Conservation (phyloP, 2,329 filamentous ascomycete genomes). For the Aspergillus puulaauensis region DNA sequence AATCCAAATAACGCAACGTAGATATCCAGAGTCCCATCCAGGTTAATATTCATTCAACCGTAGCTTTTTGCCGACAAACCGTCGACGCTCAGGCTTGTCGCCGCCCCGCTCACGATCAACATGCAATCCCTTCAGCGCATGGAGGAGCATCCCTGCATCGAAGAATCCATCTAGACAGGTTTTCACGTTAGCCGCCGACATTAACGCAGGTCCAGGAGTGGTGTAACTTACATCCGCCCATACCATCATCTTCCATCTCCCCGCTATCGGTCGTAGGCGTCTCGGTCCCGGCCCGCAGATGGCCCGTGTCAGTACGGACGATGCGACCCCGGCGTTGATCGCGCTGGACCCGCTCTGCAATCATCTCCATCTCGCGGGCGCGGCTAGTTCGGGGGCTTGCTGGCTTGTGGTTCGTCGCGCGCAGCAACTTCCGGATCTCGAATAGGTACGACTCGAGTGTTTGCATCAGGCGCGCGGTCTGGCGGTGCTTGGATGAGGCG, state of each 20-base stretch:
- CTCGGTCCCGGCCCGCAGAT: constrained; percentile 50
- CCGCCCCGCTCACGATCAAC: constrained; percentile 34
- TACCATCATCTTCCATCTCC: constrained; percentile 76
- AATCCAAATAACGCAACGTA: background rate
- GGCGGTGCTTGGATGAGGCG: constrained; percentile 87
- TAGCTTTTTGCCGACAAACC: constrained; percentile 50
- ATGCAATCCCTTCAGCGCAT: constrained; percentile 70
- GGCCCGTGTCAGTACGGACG: constrained; percentile 57
- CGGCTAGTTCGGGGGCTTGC: constrained; percentile 55
- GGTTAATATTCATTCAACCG: constrained; percentile 47
- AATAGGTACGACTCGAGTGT: constrained; percentile 86
- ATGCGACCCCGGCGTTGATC: constrained; percentile 68
- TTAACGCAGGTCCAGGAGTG: background rate
- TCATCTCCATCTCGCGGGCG: constrained; percentile 60
- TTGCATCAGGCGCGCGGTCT: constrained; percentile 87
- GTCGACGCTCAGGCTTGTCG: constrained; percentile 38
- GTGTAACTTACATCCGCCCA: constrained; percentile 81
- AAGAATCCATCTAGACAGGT: constrained; percentile 80
- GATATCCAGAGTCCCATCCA: background rate
- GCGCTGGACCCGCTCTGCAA: constrained; percentile 41
- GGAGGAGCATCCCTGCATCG: constrained; percentile 90
- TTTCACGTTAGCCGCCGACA: constrained; percentile 14
- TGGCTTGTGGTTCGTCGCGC: constrained; percentile 63
- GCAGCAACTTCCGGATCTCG: constrained; percentile 81
- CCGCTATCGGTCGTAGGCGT: constrained; percentile 69